Percentiles rank a stretch among this genome's conserved stretches.
Conservation (phyloP, 495 filamentous ascomycete genomes). For the Xeromyces bisporus region DNA sequence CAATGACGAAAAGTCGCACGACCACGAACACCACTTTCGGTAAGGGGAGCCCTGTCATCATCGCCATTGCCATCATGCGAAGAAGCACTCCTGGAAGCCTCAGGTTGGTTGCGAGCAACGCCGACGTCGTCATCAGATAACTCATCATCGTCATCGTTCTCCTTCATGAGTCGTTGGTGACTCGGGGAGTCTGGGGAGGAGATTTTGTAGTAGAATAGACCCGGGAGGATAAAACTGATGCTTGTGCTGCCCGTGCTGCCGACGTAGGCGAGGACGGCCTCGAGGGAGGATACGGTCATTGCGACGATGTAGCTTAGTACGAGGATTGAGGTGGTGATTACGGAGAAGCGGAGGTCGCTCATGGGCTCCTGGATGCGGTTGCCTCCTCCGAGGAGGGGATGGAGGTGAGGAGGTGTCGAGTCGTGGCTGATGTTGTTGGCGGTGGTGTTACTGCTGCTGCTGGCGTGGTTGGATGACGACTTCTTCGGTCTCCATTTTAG, state of each 20-base stretch:
- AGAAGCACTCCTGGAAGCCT: too few relatives aligned
- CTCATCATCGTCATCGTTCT: slow-evolving; percentile 47
- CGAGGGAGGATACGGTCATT: slow-evolving; percentile 76
- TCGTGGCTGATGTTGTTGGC: too few relatives aligned
- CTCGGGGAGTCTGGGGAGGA: slow-evolving; percentile 66
- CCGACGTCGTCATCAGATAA: slow-evolving; percentile 29
- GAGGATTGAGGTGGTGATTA: slow-evolving; percentile 74
- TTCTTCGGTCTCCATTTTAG: slow-evolving; percentile 71
- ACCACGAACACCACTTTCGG: slow-evolving; percentile 30
- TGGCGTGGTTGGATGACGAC: slow-evolving; percentile 15
- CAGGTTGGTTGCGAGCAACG: too few relatives aligned
- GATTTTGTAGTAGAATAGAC: slow-evolving; percentile 97
- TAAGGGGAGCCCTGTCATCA: slow-evolving; percentile 18
- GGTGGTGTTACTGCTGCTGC: too few relatives aligned
- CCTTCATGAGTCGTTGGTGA: slow-evolving; percentile 72
- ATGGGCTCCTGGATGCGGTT: slow-evolving; percentile 38
- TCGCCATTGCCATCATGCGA: slow-evolving; percentile 24
- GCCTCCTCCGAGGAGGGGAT: slow-evolving; percentile 23
- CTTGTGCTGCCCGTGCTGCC: slow-evolving; percentile 85
- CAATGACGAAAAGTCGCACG: slow-evolving; percentile 37
- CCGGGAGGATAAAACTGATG: slow-evolving; percentile 92
- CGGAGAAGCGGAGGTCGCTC: slow-evolving; percentile 74
- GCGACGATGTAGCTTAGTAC: slow-evolving; percentile 71
- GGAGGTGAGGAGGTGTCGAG: slow-evolving; percentile 29
- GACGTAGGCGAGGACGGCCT: slow-evolving; percentile 85